phyloP scores from a whole-genome alignment of 139 green algal species.

The Tetraselmis striata region DNA sequence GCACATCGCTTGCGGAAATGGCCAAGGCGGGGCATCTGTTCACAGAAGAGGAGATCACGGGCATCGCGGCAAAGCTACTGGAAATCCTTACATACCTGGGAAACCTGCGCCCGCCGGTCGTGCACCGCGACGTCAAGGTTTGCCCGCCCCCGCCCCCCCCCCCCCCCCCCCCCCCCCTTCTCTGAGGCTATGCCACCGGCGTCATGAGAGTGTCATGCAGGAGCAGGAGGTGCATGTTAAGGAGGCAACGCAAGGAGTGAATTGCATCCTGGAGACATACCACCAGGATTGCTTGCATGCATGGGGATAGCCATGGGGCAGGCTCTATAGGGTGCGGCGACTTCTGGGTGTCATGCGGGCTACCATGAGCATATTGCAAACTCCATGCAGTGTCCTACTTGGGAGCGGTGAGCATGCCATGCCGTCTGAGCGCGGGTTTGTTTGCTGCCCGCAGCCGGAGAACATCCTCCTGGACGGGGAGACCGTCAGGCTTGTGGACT shows the following conservation, averaged over 20 bases:
- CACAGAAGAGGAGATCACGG: slow-evolving; percentile 22
- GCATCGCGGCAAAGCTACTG: slow-evolving; percentile 61
- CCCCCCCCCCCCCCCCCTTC: not conserved
- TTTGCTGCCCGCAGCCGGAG: slow-evolving; percentile 52
- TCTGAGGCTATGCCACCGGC: not conserved
- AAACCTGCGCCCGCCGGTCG: slow-evolving; percentile 50
- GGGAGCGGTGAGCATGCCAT: too few relatives aligned
- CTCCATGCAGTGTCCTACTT: too few relatives aligned
- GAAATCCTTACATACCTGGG: slow-evolving; percentile 73
- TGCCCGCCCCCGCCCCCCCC: not conserved
- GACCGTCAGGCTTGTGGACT: slow-evolving; percentile 78
- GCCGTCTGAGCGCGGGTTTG: too few relatives aligned
- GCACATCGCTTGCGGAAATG: slow-evolving; percentile 60
- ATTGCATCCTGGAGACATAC: too few relatives aligned
- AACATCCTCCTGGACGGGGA: slow-evolving; percentile 82
- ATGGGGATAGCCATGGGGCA: too few relatives aligned
- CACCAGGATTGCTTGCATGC: too few relatives aligned
- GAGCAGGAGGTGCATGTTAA: too few relatives aligned
- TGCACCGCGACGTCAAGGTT: slow-evolving; percentile 34
- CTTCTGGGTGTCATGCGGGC: too few relatives aligned
- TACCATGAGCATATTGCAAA: too few relatives aligned
- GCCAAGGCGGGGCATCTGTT: slow-evolving; percentile 36
- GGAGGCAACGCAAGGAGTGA: not conserved
- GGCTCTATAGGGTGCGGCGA: too few relatives aligned
- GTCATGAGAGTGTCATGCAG: too few relatives aligned